Conservation (phyloP, 352 stramenopile genomes). For the Globisporangium nunn region DNA sequence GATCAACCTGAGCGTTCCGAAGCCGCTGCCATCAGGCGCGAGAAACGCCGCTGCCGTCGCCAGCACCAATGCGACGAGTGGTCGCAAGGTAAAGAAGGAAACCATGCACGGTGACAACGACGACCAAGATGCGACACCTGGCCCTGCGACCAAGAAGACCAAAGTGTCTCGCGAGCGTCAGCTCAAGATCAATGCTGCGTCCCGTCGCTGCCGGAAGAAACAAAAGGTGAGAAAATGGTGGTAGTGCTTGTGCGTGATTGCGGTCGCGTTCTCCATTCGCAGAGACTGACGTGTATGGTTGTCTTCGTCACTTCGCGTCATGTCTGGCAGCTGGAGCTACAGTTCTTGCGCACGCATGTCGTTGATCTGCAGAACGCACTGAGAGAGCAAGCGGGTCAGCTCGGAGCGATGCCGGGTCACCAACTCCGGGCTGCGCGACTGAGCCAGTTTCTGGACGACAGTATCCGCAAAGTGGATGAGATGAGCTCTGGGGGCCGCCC, state of each 20-base stretch:
- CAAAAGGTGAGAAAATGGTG: conserved; percentile 39
- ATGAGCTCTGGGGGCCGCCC: conserved; percentile 57
- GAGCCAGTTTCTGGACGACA: conserved; percentile 60
- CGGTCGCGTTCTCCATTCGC: neutral
- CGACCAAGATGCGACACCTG: conserved; percentile 12
- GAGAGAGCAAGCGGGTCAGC: conserved; percentile 53
- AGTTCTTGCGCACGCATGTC: conserved; percentile 77
- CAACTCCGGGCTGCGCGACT: conserved; percentile 38
- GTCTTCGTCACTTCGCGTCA: neutral
- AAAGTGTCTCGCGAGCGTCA: conserved; percentile 82
- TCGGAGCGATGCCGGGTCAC: conserved; percentile 30
- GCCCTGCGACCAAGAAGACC: conserved; percentile 52
- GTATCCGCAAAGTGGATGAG: conserved; percentile 65
- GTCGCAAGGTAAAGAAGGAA: conserved; percentile 21
- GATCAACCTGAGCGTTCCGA: conserved; percentile 21
- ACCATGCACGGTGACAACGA: conserved; percentile 11
- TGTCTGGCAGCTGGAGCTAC: conserved; percentile 44
- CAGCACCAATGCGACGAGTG: neutral
- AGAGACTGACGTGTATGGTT: conserved; percentile 1
- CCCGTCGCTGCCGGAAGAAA: conserved; percentile 74
- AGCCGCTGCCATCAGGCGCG: neutral
- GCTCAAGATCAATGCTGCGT: conserved; percentile 85
- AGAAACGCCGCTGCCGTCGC: no score
- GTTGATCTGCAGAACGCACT: conserved; percentile 70
- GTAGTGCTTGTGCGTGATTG: neutral